Evolutionary conservation across 2,329 filamentous ascomycete genomes (phyloP).

Genomic region (Venturia nashicola): DNA sequence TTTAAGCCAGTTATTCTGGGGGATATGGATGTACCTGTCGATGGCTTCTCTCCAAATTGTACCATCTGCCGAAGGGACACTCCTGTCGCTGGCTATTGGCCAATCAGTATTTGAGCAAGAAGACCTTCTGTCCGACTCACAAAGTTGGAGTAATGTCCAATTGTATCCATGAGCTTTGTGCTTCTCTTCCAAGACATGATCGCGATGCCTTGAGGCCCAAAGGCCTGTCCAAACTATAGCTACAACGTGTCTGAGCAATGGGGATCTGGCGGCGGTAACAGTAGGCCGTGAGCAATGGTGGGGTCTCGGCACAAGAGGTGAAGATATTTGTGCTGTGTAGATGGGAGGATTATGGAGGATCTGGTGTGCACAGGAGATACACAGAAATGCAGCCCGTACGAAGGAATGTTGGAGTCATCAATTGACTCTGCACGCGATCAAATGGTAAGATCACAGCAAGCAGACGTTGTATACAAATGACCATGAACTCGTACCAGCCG

Average conservation of each 20-base stretch:
- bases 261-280: background rate
- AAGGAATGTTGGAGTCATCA: background rate
- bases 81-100: conserved; percentile 64
- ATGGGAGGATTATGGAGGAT: background rate
- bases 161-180: conserved; percentile 87
- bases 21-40: conserved; percentile 53
- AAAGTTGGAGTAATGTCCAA: conserved; percentile 30
- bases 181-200: conserved; percentile 88
- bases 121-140: conserved; percentile 13
- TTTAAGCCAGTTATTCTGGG: background rate
- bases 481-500: background rate
- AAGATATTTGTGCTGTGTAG: background rate
- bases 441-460: background rate
- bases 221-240: background rate
- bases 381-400: background rate
- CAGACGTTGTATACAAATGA: background rate
- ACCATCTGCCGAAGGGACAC: conserved; percentile 98
- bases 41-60: conserved; percentile 91
- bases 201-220: conserved; percentile 13
- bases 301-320: background rate
- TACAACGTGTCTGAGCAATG: background rate
- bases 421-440: background rate
- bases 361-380: background rate
- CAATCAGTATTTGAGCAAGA: conserved; percentile 6
- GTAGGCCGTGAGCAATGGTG: background rate